phyloP scores from a whole-genome alignment of 129 eudicot genomes.

The Kitagawia praeruptora region DNA sequence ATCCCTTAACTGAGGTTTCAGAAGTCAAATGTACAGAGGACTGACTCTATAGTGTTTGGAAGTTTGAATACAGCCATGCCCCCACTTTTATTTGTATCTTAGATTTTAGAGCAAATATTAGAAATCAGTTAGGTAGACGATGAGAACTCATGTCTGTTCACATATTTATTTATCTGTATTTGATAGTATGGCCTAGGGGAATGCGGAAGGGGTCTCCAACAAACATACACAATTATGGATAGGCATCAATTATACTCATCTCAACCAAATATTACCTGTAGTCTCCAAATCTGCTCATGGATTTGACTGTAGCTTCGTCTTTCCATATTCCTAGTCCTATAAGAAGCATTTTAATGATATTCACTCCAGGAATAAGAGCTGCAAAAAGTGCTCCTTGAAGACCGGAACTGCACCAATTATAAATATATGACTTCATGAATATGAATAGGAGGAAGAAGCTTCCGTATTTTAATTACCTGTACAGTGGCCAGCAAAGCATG shows the following conservation, averaged over 20 bases:
- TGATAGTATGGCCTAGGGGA: neutral
- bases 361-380: slow-evolving; percentile 59
- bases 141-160: neutral
- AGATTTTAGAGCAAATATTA: neutral
- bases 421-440: slow-evolving; percentile 10
- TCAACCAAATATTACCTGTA: slow-evolving; percentile 18
- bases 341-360: slow-evolving; percentile 64
- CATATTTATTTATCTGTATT: neutral
- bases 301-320: slow-evolving; percentile 78
- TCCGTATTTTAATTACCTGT: slow-evolving; percentile 41
- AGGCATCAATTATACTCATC: neutral
- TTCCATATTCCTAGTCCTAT: slow-evolving; percentile 71
- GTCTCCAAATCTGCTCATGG: slow-evolving; percentile 87
- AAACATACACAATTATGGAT: neutral
- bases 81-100: too few relatives aligned
- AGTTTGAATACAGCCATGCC: neutral
- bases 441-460: neutral
- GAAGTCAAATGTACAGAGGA: neutral
- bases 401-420: slow-evolving; percentile 53
- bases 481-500: slow-evolving; percentile 97
- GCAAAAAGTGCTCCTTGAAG: slow-evolving; percentile 68
- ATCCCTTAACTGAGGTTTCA: too few relatives aligned
- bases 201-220: neutral
- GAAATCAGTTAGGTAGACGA: neutral
- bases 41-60: neutral